These are phyloP conservation scores for Arctium lappa DNA, from an alignment of 129 eudicot species.

Conservation along the genomic window DNA sequence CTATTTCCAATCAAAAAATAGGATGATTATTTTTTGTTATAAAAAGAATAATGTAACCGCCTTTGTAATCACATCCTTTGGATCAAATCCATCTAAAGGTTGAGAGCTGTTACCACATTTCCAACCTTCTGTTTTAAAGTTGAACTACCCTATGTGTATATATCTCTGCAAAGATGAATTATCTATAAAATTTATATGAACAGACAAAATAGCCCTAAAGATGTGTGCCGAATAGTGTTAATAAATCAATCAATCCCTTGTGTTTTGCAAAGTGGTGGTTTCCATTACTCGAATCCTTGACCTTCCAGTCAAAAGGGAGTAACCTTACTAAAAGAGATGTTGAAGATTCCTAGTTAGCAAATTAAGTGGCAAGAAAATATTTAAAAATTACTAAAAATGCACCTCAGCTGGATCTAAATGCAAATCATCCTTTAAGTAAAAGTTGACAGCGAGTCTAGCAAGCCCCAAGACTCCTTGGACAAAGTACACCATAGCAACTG, in stretches of 20 bases:
- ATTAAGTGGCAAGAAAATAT: background rate
- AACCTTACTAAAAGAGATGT: background rate
- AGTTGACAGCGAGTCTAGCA: conserved; percentile 90
- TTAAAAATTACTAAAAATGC: conserved; percentile 15
- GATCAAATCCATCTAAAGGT: background rate
- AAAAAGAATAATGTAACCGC: background rate
- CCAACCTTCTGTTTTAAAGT: background rate
- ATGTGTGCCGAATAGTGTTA: background rate
- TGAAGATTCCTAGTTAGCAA: conserved; percentile 1
- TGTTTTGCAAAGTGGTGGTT: background rate
- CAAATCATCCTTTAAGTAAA: conserved; percentile 90
- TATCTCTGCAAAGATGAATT: background rate
- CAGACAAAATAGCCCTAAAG: background rate
- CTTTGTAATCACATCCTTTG: background rate
- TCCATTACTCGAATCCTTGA: background rate
- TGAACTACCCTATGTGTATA: background rate
- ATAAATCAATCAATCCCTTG: background rate
- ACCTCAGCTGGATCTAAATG: conserved; percentile 99
- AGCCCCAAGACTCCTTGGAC: conserved; percentile 99
- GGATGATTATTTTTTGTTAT: background rate
- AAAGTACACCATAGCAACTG: conserved; percentile 96
- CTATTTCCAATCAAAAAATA: background rate
- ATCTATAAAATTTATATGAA: background rate
- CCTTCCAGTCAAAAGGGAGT: background rate
- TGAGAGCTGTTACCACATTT: background rate